Evolutionary conservation across 768 basidiomycete genomes (phyloP), one percentile per base, ranked within the genome.

Genomic region (Amanita inopinata): DNA sequence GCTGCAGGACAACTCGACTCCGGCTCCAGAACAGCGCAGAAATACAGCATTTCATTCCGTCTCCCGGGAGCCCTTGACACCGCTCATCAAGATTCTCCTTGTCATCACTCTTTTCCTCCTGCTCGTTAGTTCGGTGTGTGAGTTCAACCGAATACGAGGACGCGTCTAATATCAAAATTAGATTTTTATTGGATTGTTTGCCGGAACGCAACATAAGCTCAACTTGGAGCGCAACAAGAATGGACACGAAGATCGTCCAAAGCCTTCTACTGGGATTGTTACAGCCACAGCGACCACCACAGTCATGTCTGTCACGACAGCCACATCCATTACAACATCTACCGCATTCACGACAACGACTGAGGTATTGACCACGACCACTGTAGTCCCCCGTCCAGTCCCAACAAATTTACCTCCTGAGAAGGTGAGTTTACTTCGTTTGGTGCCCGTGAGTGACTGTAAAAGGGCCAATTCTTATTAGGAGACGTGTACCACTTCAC

Each of bases 171-270:
- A 34, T 22, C 17, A 3, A 23, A n/a, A 15, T 18, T 28, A 75
- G 73, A 71, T 88, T n/a, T 93, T 94, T 61, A 81, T 93, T 47
- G 94, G 94, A 7, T 68, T 99, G 3, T 97, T 92, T 59, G 83
- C 90, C 23, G 96, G 96, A 7, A 81, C 83, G 1, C 78, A 89
- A 57, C 83, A 86, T 55, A 80, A 78, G 47, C 70, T 91, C 40
- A 74, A 75, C 47, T 53, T 69, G n/a, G 67, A 68, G 43, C 66
- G 65, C 33, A 61, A 69, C 9, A 66, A 61, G 20, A 61, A 56
- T 45, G 53, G 55, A 10, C 52, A 50, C 20, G 57, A 60, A 18
- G 56, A 47, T 24, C 38, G 48, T 30, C 27, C 43, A 34, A 35
- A 36, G 10, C 43, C 34, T 3, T 34, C 43, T 23, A 28, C 27